Evolutionary conservation across 768 basidiomycete genomes (phyloP).

Genomic region (Mycena galopus): DNA sequence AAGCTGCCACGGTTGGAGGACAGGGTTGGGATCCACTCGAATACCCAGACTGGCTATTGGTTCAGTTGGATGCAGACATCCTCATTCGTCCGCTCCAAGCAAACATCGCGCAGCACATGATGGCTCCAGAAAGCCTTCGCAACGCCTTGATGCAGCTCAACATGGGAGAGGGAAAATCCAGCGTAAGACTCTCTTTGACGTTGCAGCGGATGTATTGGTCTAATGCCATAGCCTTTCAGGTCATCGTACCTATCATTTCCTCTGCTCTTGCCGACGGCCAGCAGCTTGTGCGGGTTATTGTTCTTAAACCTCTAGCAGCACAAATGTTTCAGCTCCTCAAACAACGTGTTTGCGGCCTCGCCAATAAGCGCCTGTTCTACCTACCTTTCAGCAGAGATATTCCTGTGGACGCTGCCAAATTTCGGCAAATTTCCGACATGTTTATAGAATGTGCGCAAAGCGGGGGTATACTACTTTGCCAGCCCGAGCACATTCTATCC

Average conservation of each 20-base stretch:
- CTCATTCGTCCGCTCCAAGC: constrained; percentile 57
- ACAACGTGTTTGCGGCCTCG: constrained; percentile 57
- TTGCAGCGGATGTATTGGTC: background rate
- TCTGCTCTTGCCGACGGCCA: constrained; percentile 57
- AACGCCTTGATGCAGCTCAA: constrained; percentile 65
- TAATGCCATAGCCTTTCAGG: background rate
- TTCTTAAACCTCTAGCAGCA: constrained; percentile 59
- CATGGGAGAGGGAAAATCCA: constrained; percentile 71
- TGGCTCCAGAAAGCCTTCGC: constrained; percentile 47
- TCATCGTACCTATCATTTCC: constrained; percentile 60
- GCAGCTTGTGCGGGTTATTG: constrained; percentile 61
- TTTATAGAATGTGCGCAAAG: constrained; percentile 46
- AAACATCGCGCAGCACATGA: constrained; percentile 33
- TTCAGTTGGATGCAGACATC: constrained; percentile 58
- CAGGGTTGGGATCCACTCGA: constrained; percentile 29
- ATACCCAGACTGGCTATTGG: constrained; percentile 58
- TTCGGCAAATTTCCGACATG: constrained; percentile 50
- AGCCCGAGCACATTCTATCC: constrained; percentile 69
- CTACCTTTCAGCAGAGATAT: constrained; percentile 64
- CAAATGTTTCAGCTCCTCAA: constrained; percentile 66
- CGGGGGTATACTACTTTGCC: constrained; percentile 59
- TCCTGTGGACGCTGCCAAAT: constrained; percentile 33
- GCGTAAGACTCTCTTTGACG: constrained; percentile 34
- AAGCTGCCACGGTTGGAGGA: background rate
- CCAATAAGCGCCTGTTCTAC: constrained; percentile 61